phyloP scores from a whole-genome alignment of 2,329 filamentous ascomycete genomes.

The Cercospora zeina region DNA sequence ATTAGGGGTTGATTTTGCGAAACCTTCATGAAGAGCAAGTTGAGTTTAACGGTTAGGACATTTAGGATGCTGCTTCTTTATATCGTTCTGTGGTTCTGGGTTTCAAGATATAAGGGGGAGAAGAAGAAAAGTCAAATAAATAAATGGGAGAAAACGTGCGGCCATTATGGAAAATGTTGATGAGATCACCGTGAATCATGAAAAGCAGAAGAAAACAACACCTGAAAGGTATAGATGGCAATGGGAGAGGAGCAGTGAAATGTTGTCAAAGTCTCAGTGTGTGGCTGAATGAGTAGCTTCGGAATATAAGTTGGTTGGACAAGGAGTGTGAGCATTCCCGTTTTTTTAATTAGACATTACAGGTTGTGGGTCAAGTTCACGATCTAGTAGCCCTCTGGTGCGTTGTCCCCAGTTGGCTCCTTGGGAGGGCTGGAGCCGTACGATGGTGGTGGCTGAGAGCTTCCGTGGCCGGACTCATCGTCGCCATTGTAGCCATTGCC shows the following conservation, averaged over 20 bases:
- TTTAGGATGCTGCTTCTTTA: no score
- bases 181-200: constrained; percentile 22
- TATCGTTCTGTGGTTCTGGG: constrained; percentile 24
- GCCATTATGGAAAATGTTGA: constrained; percentile 28
- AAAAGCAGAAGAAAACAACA: no score
- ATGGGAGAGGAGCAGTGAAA: background rate
- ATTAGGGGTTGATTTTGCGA: no score
- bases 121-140: no score
- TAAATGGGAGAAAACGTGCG: constrained; percentile 29
- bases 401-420: background rate
- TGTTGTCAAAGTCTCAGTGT: background rate
- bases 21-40: no score
- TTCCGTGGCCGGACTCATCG: background rate
- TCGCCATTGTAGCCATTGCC: background rate
- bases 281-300: background rate
- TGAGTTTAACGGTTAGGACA: no score
- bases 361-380: background rate
- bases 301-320: no score
- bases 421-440: background rate
- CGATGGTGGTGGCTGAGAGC: constrained; percentile 8
- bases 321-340: background rate
- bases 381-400: constrained; percentile 1
- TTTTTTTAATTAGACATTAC: background rate
- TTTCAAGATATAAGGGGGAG: constrained; percentile 27
- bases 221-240: no score